These are phyloP conservation scores for Hemileccinum impolitum DNA, from an alignment of 768 basidiomycete genomes.

Conservation along the genomic window DNA sequence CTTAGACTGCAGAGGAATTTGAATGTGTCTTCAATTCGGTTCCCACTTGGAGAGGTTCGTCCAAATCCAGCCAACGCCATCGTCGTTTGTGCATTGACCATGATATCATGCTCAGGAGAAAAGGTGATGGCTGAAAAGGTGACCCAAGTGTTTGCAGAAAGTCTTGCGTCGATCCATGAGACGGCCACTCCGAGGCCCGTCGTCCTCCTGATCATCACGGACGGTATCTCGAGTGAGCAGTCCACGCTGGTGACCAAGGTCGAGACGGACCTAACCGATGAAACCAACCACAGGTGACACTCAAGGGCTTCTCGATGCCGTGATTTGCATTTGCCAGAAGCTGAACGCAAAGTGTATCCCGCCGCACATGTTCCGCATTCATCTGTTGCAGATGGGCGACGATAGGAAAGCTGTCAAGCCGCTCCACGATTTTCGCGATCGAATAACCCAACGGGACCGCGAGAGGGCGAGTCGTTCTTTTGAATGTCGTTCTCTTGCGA, in stretches of 20 bases:
- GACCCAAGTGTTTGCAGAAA: constrained; percentile 17
- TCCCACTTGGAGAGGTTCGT: constrained; percentile 15
- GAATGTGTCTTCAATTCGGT: constrained; percentile 20
- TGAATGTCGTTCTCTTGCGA: neutral
- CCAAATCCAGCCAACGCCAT: neutral
- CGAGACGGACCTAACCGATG: neutral
- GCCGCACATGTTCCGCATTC: constrained; percentile 21
- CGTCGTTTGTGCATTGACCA: neutral
- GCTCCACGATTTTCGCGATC: constrained; percentile 21
- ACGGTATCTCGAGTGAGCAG: constrained; percentile 17
- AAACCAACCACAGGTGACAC: constrained; percentile 11
- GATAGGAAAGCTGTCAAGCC: constrained; percentile 22
- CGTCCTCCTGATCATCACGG: constrained; percentile 18
- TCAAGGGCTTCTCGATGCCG: constrained; percentile 8
- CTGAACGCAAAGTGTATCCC: constrained; percentile 8
- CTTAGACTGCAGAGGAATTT: constrained; percentile 16
- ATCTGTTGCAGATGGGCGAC: constrained; percentile 23
- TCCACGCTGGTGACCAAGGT: neutral
- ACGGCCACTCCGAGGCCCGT: constrained; percentile 6
- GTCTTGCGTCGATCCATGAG: constrained; percentile 2
- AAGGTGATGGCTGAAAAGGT: constrained; percentile 19
- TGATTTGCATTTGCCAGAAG: constrained; percentile 8
- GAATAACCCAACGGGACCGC: constrained; percentile 12
- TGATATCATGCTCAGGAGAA: constrained; percentile 6
- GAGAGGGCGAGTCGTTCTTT: constrained; percentile 8